Base-by-base conservation (phyloP, 805 yeast genomes). In the Kodamaea nitidulidarum region DNA sequence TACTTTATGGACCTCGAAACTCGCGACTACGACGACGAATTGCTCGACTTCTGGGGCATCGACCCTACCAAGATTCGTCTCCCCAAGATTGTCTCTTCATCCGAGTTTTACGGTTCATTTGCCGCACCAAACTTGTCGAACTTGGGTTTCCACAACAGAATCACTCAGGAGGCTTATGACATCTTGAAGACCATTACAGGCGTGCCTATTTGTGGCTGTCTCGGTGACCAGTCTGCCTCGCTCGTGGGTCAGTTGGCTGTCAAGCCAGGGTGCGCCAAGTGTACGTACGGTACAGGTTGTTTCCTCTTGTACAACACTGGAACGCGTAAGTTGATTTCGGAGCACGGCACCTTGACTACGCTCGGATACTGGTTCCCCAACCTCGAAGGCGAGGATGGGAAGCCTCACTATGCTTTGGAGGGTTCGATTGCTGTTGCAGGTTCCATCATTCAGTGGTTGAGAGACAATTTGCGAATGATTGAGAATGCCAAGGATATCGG, bases 401-500 rank as follows among this genome's bases (percentile, higher is more conserved):
- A 73, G 50, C 95, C 96, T 4, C 88, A 84, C 48, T 90, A 78
- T 63, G 96, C 96, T 9, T 68, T 90, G 38, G 98, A 90, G 65
- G 98, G 98, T 38, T 88, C 96, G 6, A 86, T 91, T 53, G 95
- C 97, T 3, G 97, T 88, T 39, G 96, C 96, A 15, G 97, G 98
- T 21, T 81, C 95, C 7, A 85, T 84, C 50, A 87, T 90, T 48
- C 95, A 87, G 65, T 90, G 96, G 96, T 74, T 91, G 50, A 75
- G 95, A 56, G 96, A 90, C 64, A 88, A 88, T 66, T 75, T 90
- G 65, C 83, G 84, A 49, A 67, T 90, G 54, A 85, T 90, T 51
- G 80, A 79, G 51, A 76, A 78, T 42, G 85, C 95, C 5, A 81
- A 83, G 49, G 96, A 90, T 61, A 80, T 91, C 45, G 96, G 96